These are phyloP conservation scores for Lactarius psammicola DNA, from an alignment of 768 basidiomycete genomes.

Conservation along the genomic window DNA sequence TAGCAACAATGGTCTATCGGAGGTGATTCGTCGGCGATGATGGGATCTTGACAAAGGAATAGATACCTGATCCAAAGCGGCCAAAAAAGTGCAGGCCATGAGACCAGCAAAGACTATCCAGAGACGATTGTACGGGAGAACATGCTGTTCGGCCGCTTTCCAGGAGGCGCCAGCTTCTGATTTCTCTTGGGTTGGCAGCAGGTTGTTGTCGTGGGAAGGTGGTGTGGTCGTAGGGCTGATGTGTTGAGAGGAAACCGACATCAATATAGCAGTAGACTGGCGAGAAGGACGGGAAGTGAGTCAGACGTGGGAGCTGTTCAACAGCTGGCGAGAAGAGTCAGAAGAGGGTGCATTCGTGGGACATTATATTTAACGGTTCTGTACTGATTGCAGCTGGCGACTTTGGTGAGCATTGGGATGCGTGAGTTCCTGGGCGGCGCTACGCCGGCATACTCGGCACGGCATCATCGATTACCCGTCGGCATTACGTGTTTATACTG, in stretches of 20 bases:
- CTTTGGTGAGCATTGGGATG: background rate
- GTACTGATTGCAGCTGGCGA: too few species aligned
- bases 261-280: background rate
- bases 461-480: background rate
- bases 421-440: background rate
- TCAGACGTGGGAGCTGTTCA: background rate
- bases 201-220: background rate
- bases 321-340: background rate
- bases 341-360: background rate
- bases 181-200: background rate
- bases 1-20: slow-evolving; percentile 46
- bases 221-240: background rate
- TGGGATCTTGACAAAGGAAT: background rate
- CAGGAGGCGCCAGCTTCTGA: slow-evolving; percentile 38
- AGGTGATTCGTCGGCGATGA: background rate
- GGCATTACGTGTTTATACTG: background rate
- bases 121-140: slow-evolving; percentile 44
- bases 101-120: slow-evolving; percentile 45
- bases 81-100: slow-evolving; percentile 45
- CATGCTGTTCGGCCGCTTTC: slow-evolving; percentile 42
- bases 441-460: background rate
- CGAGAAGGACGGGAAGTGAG: background rate
- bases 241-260: slow-evolving; percentile 7
- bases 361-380: background rate
- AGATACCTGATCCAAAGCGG: slow-evolving; percentile 48